Percentiles rank a stretch among this genome's conserved stretches.
phyloP scores from a whole-genome alignment of 495 filamentous ascomycete species.

The Aspergillus hancockii region DNA sequence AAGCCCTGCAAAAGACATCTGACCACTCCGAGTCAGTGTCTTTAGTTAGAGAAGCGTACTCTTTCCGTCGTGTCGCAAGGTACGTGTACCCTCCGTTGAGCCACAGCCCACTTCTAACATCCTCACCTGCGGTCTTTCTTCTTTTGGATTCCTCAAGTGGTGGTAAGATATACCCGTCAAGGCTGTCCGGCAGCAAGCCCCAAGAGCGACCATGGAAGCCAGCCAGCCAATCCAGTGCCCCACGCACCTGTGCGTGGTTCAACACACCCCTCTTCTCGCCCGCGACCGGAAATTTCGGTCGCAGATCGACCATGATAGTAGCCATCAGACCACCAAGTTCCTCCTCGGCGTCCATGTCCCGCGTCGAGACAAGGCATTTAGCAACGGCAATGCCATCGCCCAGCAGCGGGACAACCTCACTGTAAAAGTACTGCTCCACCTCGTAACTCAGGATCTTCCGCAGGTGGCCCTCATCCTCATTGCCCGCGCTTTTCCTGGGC shows the following conservation, averaged over 20 bases:
- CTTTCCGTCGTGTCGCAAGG: conserved; percentile 37
- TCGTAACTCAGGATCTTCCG: conserved; percentile 44
- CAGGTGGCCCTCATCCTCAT: conserved; percentile 38
- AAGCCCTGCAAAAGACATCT: conserved; percentile 20
- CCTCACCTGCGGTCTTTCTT: conserved; percentile 8
- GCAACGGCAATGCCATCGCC: conserved; percentile 31
- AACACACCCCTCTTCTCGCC: conserved; percentile 33
- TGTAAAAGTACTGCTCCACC: conserved; percentile 40
- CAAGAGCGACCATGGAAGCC: conserved; percentile 32
- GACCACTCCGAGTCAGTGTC: conserved; percentile 38
- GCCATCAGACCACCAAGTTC: conserved; percentile 34
- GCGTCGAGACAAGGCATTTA: conserved; percentile 36
- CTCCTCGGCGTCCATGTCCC: conserved; percentile 20
- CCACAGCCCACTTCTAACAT: conserved; percentile 27
- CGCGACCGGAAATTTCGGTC: conserved; percentile 28
- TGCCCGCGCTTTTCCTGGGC: conserved; percentile 15
- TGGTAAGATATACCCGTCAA: conserved; percentile 29
- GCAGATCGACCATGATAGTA: conserved; percentile 39
- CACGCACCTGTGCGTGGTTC: conserved; percentile 26
- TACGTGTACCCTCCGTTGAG: conserved; percentile 45
- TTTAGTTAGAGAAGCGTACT: conserved; percentile 31
- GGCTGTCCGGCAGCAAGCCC: conserved; percentile 18
- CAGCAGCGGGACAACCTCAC: conserved; percentile 30
- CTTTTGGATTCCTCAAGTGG: conserved; percentile 30
- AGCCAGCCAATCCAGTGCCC: conserved; percentile 36